phyloP scores from a whole-genome alignment of 306 rosid species.

The Geum urbanum region DNA sequence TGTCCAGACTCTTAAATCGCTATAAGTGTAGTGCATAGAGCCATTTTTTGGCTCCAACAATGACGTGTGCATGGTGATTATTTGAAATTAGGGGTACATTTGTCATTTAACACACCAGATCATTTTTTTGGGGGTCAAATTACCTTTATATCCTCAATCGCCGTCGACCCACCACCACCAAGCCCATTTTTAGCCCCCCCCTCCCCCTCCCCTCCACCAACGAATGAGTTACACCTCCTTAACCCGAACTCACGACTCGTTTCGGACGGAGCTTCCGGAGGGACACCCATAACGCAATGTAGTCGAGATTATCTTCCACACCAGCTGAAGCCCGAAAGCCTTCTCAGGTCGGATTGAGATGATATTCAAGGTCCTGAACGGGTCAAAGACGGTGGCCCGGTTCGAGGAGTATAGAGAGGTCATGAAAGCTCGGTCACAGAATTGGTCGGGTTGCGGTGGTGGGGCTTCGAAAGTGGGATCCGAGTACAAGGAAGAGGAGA shows the following conservation, averaged over 20 bases:
- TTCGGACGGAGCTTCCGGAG: constrained; percentile 54
- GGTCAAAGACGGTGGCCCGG: constrained; percentile 53
- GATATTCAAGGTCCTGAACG: constrained; percentile 74
- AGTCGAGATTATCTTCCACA: constrained; percentile 77
- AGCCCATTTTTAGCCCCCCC: constrained; percentile 19
- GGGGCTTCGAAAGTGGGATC: too few relatives aligned
- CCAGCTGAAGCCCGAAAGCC: constrained; percentile 75
- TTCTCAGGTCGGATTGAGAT: constrained; percentile 76
- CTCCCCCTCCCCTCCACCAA: constrained; percentile 29
- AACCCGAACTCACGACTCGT: constrained; percentile 28
- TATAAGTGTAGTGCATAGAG: too few relatives aligned
- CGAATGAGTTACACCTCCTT: constrained; percentile 24
- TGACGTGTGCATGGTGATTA: too few relatives aligned
- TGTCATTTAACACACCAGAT: too few relatives aligned
- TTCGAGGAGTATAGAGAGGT: constrained; percentile 79
- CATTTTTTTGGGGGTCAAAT: too few relatives aligned
- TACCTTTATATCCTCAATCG: too few relatives aligned
- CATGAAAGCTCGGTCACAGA: constrained; percentile 41
- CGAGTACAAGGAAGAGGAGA: too few relatives aligned
- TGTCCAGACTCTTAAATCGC: too few relatives aligned
- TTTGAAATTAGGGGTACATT: too few relatives aligned
- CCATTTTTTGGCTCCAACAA: too few relatives aligned
- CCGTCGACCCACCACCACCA: constrained; percentile 33
- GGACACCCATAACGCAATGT: constrained; percentile 88
- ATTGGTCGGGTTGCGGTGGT: constrained; percentile 39